Evolutionary conservation across 441 rosid genomes (phyloP), one percentile per base, ranked within the genome.

Genomic region (Aquilaria agallochum): DNA sequence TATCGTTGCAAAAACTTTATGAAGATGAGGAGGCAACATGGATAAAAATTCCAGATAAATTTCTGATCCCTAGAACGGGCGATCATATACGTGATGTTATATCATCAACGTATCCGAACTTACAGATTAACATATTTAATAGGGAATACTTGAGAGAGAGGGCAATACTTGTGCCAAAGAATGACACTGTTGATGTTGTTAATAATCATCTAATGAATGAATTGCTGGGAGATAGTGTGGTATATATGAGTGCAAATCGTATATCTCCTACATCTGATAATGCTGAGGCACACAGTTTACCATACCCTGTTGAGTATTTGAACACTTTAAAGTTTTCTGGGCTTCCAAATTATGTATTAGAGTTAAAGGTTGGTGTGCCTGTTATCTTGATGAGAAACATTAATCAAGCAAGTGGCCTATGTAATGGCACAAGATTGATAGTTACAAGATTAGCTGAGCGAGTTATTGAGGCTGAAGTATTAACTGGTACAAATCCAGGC

Each of bases 261-360:
- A 5, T 45, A 45, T 45, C 7, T 11, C 5, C 5, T 5, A 5
- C n/a, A n/a, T n/a, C n/a, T n/a, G n/a, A n/a, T n/a, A n/a, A n/a
- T n/a, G n/a, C n/a, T n/a, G n/a, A n/a, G 5, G 5, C 48, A 11
- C 5, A 2, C 11, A 12, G 11, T 45, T 12, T 4, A 2, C 30
- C 31, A 7, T 55, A 61, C 50, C 67, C 62, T 0, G 30, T n/a
- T 0, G 57, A 68, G 31, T 62, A 55, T 9, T 11, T 68, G 2
- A 62, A 55, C 40, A 7, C 60, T 3, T n/a, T 68, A 0, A 44
- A 8, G 2, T 27, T 68, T 2, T 6, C 15, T 11, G 62, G 62
- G 32, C 46, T 0, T 6, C 51, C 62, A 8, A 4, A 54, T 10
- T 66, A 68, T 42, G 55, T 30, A 12, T 9, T 55, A 9, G 11